Evolutionary conservation across 192 early-diverging fungal genomes (phyloP).

Genomic region (Umbelopsis isabellina): DNA sequence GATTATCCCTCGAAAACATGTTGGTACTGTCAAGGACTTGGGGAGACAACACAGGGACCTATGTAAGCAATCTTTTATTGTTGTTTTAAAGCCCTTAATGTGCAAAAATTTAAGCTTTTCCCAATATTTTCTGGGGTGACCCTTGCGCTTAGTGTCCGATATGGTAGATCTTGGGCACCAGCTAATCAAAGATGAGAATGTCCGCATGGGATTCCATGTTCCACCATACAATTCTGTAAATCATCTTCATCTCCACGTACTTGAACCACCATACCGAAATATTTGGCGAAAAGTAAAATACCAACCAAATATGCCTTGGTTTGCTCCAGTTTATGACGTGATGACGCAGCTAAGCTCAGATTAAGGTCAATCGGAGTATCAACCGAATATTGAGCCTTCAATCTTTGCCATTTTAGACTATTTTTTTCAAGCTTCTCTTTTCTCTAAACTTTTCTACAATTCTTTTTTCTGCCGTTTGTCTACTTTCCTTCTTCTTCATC

Average conservation of each 20-base stretch:
- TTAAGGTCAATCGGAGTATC: background rate
- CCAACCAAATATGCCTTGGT: slow-evolving; percentile 26
- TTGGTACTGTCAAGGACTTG: slow-evolving; percentile 44
- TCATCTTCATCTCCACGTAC: slow-evolving; percentile 71
- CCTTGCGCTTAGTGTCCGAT: slow-evolving; percentile 37
- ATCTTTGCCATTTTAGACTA: slow-evolving; percentile 1
- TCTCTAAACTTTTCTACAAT: background rate
- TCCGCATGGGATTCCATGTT: slow-evolving; percentile 69
- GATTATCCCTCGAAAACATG: slow-evolving; percentile 44
- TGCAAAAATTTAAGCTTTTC: slow-evolving; percentile 15
- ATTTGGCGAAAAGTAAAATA: slow-evolving; percentile 20
- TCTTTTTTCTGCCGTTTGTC: background rate
- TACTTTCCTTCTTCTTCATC: background rate
- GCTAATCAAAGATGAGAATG: background rate
- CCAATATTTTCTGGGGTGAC: slow-evolving; percentile 22
- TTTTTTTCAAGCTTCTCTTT: slow-evolving; percentile 6
- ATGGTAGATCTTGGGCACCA: slow-evolving; percentile 32
- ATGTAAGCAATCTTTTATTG: slow-evolving; percentile 26
- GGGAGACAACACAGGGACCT: slow-evolving; percentile 25
- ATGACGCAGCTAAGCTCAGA: slow-evolving; percentile 4
- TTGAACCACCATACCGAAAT: slow-evolving; percentile 59
- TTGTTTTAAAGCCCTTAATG: slow-evolving; percentile 5
- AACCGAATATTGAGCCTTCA: background rate
- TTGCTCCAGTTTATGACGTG: slow-evolving; percentile 14
- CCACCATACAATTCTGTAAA: slow-evolving; percentile 71